Base-by-base conservation (phyloP, 139 green algal species). In the Astrephomene gubernaculifera region DNA sequence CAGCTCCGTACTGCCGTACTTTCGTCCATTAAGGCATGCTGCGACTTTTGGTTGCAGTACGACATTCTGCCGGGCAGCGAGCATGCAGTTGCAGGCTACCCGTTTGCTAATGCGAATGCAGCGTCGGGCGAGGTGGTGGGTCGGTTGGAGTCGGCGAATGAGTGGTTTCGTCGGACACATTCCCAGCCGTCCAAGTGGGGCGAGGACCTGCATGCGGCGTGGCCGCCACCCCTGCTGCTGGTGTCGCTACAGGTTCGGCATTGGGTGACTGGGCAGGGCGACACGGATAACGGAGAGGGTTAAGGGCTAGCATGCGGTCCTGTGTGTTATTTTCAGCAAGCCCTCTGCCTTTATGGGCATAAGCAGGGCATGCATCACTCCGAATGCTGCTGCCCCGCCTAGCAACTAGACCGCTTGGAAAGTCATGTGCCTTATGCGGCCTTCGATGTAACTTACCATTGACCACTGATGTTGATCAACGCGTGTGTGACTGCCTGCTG, bases 1-100 rank as follows among this genome's bases (percentile, higher is more conserved):
- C 87, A 95, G 86, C 86, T 97, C 49, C 88, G 90, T 14, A 92
- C 81, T 6, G 86, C 90, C 25, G 90, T 94, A 33, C 80, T 94
- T 7, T 80, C 72, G 33, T 92, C 88, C 29, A 85, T 95, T 41
- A 27, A 61, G 21, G 52, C 60, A 27, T 95, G 91, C 82, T 36
- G 63, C 39, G 22, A 79, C 22, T 90, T 95, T 54, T 96, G 90
- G 90, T n/a, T 61, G 45, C 54, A 87, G 70, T 97, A 93, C 86
- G 88, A 90, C 64, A 70, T 93, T 4, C 43, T 36, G 52, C 44
- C 39, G 0, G 65, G 63, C 12, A 53, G 39, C 9, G 61, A 44
- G 21, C 81, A 71, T 14, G 85, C 87, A 0, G 52, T 61, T 4
- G 90, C 90, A 61, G 90, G 87, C 2, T 85, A 88, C 57, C 79